Evolutionary conservation across 1,284 basidiomycete species (phyloP), one percentile per base, ranked within the genome.

Genomic region (Ganoderma resinaceum): DNA sequence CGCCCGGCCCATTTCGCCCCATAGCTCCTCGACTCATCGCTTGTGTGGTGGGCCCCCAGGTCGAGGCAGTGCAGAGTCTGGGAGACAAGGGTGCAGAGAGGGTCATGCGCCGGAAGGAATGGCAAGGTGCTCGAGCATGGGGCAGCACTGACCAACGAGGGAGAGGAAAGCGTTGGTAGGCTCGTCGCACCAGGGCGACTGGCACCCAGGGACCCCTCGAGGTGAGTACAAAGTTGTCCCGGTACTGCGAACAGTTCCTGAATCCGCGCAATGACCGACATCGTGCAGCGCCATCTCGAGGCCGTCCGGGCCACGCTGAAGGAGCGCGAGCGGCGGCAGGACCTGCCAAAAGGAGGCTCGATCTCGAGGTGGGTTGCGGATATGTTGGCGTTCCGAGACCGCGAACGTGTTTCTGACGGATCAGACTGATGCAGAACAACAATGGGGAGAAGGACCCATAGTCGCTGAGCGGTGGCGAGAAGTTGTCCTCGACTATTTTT

Each of bases 401-500:
- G 8, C 11, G 9, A 7, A 33, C 18, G 14, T 11, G 31, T n/a
- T n/a, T 16, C 46, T 35, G 37, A 57, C 43, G 29, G 91, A 94
- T 72, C 91, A 93, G 77, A 83, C 81, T 85, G 35, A 91, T 89
- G 3, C 88, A 91, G 78, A 87, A 90, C 76, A 83, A 79, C 63
- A 81, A 76, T 35, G 78, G 83, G 61, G 89, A 94, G 73, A 95
- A 94, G 80, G 93, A 95, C 76, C 91, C 94, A 3, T 89, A 89
- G 57, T 91, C 93, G 35, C 86, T 99, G 20, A 93, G 91, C 76
- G 97, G 97, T 61, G 97, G 97, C 53, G 97, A 99, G 81, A 97
- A 98, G 78, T 97, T 95, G 6, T 99, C 98, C 82, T 95, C 96
- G 7, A 99, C 98, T 0, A 96, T 99, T 72, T 97, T 95, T 74